These are phyloP conservation scores for Syzygium grande DNA, from an alignment of 345 rosid genomes.

Conservation along the genomic window DNA sequence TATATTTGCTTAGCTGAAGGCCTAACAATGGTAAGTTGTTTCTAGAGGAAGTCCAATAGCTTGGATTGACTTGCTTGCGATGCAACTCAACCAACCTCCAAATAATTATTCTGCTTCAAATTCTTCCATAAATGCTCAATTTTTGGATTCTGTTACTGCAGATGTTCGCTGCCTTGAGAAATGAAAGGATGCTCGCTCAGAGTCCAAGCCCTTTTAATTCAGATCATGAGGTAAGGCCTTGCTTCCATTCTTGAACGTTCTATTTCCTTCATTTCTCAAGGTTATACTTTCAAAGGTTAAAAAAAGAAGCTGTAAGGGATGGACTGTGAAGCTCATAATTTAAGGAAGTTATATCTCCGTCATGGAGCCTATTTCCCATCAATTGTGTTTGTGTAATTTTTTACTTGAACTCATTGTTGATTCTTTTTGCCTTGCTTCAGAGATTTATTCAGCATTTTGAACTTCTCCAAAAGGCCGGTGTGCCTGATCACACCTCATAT, in stretches of 20 bases:
- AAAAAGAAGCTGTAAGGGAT: background rate
- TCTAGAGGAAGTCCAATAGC: background rate
- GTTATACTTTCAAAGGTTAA: background rate
- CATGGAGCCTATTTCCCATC: background rate
- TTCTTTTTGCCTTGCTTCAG: constrained; percentile 27
- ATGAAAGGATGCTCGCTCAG: constrained; percentile 48
- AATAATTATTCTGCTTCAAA: background rate
- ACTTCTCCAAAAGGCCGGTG: constrained; percentile 85
- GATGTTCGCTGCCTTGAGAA: constrained; percentile 89
- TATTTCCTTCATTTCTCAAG: background rate
- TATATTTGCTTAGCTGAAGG: constrained; percentile 88
- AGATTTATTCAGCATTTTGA: constrained; percentile 92
- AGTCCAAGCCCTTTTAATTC: constrained; percentile 70
- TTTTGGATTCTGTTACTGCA: constrained; percentile 15
- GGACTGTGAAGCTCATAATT: background rate
- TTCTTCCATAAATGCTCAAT: background rate
- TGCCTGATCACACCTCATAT: constrained; percentile 69
- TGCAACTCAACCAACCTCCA: background rate
- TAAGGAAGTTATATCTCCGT: background rate
- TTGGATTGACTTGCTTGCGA: background rate
- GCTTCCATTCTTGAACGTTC: background rate
- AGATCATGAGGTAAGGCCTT: constrained; percentile 59
- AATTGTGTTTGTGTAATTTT: background rate
- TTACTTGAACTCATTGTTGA: background rate
- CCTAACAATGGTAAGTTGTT: constrained; percentile 55